phyloP scores from a whole-genome alignment of 306 rosid species.

The Leucaena leucocephala region DNA sequence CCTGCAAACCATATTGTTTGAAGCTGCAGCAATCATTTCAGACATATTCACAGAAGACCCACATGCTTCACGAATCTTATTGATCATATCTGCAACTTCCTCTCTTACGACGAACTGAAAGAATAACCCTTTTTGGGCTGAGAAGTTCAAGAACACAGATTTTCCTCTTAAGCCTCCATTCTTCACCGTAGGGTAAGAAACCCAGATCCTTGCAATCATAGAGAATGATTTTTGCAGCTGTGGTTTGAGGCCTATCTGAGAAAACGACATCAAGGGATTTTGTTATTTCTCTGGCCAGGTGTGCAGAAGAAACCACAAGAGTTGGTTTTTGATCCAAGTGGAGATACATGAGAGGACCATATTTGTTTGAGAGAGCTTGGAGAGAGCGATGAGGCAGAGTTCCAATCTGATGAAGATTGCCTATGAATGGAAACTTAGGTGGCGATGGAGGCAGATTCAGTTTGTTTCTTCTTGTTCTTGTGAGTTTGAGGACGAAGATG shows the following conservation, averaged over 20 bases:
- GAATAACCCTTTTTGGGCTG: slow-evolving; percentile 40
- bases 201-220: slow-evolving; percentile 39
- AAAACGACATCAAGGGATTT: slow-evolving; percentile 9
- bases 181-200: slow-evolving; percentile 38
- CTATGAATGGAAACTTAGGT: slow-evolving; percentile 43
- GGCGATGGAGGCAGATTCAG: slow-evolving; percentile 48
- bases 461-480: neutral
- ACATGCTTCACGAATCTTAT: neutral
- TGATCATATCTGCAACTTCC: slow-evolving; percentile 27
- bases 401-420: slow-evolving; percentile 54
- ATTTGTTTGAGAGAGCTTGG: slow-evolving; percentile 27
- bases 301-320: slow-evolving; percentile 36
- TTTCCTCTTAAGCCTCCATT: slow-evolving; percentile 45
- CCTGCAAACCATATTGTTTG: slow-evolving; percentile 33
- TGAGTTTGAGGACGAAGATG: neutral
- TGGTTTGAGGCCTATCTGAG: slow-evolving; percentile 17
- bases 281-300: neutral
- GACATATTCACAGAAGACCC: slow-evolving; percentile 17
- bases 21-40: slow-evolving; percentile 31
- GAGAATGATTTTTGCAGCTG: slow-evolving; percentile 25
- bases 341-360: slow-evolving; percentile 46
- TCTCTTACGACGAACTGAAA: slow-evolving; percentile 31
- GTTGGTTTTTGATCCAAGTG: slow-evolving; percentile 40
- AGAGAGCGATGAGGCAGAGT: slow-evolving; percentile 43
- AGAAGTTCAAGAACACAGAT: slow-evolving; percentile 43